These are phyloP conservation scores for Kwoniella newhampshirensis DNA, from an alignment of 768 basidiomycete genomes.

Conservation along the genomic window DNA sequence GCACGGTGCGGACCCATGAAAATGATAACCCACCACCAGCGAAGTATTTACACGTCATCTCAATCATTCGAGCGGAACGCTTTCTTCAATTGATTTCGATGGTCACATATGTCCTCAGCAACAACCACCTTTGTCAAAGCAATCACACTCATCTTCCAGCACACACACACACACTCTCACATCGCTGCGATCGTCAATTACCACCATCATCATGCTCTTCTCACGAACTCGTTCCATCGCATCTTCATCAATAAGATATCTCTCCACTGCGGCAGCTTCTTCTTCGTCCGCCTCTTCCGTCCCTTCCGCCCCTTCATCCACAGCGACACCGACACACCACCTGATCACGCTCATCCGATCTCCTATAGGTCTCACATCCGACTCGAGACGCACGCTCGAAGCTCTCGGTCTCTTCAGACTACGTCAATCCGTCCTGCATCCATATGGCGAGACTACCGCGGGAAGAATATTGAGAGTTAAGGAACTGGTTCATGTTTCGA, in stretches of 20 bases:
- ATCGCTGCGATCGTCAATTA: neutral
- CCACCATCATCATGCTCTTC: conserved; percentile 12
- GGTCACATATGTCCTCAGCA: conserved; percentile 1
- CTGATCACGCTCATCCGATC: conserved; percentile 87
- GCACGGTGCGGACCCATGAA: too few relatives aligned
- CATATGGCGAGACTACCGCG: conserved; percentile 69
- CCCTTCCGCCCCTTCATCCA: conserved; percentile 10
- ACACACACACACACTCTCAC: neutral
- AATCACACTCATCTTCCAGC: neutral
- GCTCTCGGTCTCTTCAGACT: conserved; percentile 75
- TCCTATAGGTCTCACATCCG: conserved; percentile 74
- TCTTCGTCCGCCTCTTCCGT: conserved; percentile 10
- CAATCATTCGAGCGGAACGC: too few relatives aligned
- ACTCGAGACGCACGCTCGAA: conserved; percentile 70
- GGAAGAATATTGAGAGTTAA: conserved; percentile 86
- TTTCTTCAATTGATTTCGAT: too few relatives aligned
- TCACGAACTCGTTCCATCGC: conserved; percentile 1
- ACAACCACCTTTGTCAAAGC: conserved; percentile 1
- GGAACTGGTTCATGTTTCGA: conserved; percentile 84
- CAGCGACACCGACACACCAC: conserved; percentile 64
- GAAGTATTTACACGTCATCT: too few relatives aligned
- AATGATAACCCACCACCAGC: too few relatives aligned
- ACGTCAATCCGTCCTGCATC: conserved; percentile 80
- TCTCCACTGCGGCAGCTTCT: conserved; percentile 5
- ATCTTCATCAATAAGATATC: conserved; percentile 9